phyloP scores from a whole-genome alignment of 1,284 basidiomycete genomes.

The Ceratobasidium sp. region DNA sequence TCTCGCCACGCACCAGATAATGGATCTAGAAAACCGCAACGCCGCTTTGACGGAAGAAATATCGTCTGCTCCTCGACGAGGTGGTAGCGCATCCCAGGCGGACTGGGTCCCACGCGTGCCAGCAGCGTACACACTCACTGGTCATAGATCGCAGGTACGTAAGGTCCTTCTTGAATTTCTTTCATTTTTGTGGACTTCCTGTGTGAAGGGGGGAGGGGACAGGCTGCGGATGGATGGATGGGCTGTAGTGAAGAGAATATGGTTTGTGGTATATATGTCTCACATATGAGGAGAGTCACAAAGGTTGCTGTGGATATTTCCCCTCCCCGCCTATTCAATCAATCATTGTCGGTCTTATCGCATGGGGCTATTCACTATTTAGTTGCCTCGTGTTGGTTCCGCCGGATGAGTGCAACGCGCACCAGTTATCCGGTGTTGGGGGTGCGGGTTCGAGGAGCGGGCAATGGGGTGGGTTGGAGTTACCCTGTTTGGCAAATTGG shows the following conservation, averaged over 20 bases:
- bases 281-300: constrained; percentile 24
- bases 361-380: constrained; percentile 27
- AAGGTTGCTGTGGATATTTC: constrained; percentile 12
- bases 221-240: constrained; percentile 1
- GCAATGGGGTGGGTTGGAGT: constrained; percentile 25
- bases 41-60: constrained; percentile 82
- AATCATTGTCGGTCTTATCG: constrained; percentile 38
- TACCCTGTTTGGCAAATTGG: constrained; percentile 42
- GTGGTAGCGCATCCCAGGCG: constrained; percentile 64
- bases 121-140: constrained; percentile 81
- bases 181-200: background rate
- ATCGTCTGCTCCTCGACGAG: constrained; percentile 70
- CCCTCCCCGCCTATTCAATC: constrained; percentile 35
- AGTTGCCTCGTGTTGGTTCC: constrained; percentile 45
- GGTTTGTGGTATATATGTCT: background rate
- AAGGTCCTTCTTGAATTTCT: background rate
- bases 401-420: constrained; percentile 39
- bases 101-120: constrained; percentile 90
- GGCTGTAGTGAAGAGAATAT: background rate
- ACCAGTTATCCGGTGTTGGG: constrained; percentile 33
- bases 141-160: constrained; percentile 76
- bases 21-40: constrained; percentile 87
- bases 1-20: constrained; percentile 69
- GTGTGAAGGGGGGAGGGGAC: constrained; percentile 1
- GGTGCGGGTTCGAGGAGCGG: constrained; percentile 16